Evolutionary conservation across 805 yeast species (phyloP).

Genomic region (Candida tammaniensis): DNA sequence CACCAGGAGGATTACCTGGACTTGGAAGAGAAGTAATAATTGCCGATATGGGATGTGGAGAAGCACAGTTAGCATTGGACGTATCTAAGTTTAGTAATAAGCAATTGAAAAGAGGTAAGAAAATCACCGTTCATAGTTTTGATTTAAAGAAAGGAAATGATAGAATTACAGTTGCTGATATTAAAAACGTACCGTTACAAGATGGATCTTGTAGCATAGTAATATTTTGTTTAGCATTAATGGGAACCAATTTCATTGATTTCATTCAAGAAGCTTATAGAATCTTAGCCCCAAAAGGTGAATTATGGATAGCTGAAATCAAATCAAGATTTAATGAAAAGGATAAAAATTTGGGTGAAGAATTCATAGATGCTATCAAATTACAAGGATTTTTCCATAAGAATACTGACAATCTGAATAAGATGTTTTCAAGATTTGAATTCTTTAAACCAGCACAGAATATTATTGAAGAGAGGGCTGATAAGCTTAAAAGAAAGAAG

Average conservation of each 20-base stretch:
- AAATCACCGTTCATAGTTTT: constrained; percentile 74
- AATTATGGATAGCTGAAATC: constrained; percentile 96
- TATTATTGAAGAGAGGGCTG: constrained; percentile 58
- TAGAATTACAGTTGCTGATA: constrained; percentile 94
- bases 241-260: constrained; percentile 97
- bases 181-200: constrained; percentile 79
- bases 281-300: constrained; percentile 85
- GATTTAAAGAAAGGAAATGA: constrained; percentile 89
- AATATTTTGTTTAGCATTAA: constrained; percentile 89
- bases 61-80: constrained; percentile 80
- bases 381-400: constrained; percentile 83
- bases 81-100: constrained; percentile 50
- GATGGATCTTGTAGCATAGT: constrained; percentile 82
- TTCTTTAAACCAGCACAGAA: constrained; percentile 83
- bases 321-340: constrained; percentile 82
- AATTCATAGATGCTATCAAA: constrained; percentile 77
- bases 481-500: constrained; percentile 58
- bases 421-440: constrained; percentile 94
- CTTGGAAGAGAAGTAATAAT: constrained; percentile 61
- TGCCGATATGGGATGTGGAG: constrained; percentile 99
- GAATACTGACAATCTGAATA: constrained; percentile 79
- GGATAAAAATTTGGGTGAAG: constrained; percentile 53
- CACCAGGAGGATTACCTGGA: constrained; percentile 96
- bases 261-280: constrained; percentile 89
- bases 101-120: constrained; percentile 27